Percentiles rank a stretch among this genome's conserved stretches.
Evolutionary conservation across 768 basidiomycete species (phyloP).

Genomic region (Neoboletus brunneissimus): DNA sequence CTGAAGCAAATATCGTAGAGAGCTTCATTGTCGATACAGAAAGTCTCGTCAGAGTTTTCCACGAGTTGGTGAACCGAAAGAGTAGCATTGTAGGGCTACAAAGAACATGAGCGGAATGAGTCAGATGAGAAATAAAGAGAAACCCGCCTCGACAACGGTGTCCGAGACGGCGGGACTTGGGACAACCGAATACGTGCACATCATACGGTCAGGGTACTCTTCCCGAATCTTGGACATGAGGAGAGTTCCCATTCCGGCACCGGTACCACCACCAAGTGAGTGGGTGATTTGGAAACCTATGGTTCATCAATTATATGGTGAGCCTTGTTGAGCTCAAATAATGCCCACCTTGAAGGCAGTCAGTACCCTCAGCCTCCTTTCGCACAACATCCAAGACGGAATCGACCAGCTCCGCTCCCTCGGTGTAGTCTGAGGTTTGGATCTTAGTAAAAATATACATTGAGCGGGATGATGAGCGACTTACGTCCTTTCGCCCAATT

Average conservation of each 20-base stretch:
- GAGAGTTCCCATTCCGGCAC: constrained; percentile 99
- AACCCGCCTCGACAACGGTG: constrained; percentile 88
- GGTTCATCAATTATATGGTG: constrained; percentile 5
- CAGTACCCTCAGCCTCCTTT: constrained; percentile 97
- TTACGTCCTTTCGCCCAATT: constrained; percentile 99
- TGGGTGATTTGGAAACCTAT: constrained; percentile 98
- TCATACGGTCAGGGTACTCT: constrained; percentile 99
- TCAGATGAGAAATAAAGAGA: background rate
- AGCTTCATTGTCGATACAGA: constrained; percentile 99
- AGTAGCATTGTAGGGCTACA: constrained; percentile 95
- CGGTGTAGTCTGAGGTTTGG: constrained; percentile 61
- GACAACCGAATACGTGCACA: constrained; percentile 99
- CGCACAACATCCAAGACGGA: constrained; percentile 97
- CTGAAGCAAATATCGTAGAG: constrained; percentile 99
- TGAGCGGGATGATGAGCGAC: constrained; percentile 32
- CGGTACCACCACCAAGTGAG: constrained; percentile 98
- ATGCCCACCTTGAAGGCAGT: constrained; percentile 90
- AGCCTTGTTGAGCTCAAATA: background rate
- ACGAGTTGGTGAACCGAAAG: constrained; percentile 98
- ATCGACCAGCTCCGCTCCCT: constrained; percentile 98
- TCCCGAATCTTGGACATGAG: constrained; percentile 99
- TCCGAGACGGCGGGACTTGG: constrained; percentile 97
- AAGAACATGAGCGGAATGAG: background rate
- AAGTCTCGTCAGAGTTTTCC: constrained; percentile 99
- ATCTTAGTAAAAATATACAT: background rate